Percentiles rank a stretch among this genome's conserved stretches.
phyloP scores from a whole-genome alignment of 345 rosid genomes.

The Pugionium dolabratum region DNA sequence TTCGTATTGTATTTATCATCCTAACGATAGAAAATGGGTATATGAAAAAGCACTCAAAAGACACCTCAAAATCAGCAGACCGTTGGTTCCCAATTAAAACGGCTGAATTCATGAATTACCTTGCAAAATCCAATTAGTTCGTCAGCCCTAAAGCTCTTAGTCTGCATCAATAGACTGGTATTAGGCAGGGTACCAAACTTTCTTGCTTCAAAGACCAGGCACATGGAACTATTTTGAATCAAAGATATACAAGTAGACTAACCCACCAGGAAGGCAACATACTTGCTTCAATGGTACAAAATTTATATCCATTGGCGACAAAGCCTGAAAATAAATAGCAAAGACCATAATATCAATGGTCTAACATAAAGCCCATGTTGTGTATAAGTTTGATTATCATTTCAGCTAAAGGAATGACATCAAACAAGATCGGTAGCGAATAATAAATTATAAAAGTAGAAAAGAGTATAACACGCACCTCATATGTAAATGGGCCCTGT shows the following conservation, averaged over 20 bases:
- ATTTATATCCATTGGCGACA: slow-evolving; percentile 25
- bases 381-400: neutral
- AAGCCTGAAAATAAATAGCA: slow-evolving; percentile 21
- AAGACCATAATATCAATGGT: slow-evolving; percentile 7
- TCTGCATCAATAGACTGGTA: slow-evolving; percentile 45
- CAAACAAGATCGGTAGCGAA: neutral
- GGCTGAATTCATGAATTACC: slow-evolving; percentile 53
- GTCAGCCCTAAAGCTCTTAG: slow-evolving; percentile 67
- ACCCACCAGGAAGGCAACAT: neutral
- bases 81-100: slow-evolving; percentile 80
- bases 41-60: neutral
- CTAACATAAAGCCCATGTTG: neutral
- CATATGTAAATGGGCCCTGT: slow-evolving; percentile 89
- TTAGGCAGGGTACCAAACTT: slow-evolving; percentile 9
- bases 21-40: neutral
- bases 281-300: slow-evolving; percentile 35
- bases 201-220: too few relatives aligned
- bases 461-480: slow-evolving; percentile 47
- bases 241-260: neutral
- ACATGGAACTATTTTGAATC: slow-evolving; percentile 1
- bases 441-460: neutral
- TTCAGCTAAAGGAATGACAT: neutral
- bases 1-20: neutral
- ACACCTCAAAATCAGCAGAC: slow-evolving; percentile 92
- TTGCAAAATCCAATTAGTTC: slow-evolving; percentile 75